Evolutionary conservation across 371 early-diverging fungal species (phyloP), one percentile per base, ranked within the genome.

Genomic region (Aphelidium insulamus): DNA sequence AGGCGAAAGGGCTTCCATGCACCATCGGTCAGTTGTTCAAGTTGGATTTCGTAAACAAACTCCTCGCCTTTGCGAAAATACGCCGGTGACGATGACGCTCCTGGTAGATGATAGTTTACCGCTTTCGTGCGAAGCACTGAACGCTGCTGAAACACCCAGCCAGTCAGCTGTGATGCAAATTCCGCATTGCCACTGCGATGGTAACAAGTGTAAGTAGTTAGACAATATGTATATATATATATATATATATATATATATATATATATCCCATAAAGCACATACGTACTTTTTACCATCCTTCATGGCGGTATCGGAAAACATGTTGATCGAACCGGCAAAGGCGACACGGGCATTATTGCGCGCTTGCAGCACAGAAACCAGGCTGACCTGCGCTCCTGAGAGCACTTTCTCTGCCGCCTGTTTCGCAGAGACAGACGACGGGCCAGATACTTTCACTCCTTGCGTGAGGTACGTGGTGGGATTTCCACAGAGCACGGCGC

Each of bases 291-390:
- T 45, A 25, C 49, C 45, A 33, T 36, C 37, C 30, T 34, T 55
- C 69, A 59, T 46, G n/a, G n/a, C n/a, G n/a, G n/a, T 50, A 45
- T 86, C 69, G 12, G 77, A 58, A 49, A 95, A 79, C 46, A 91
- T 39, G 18, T 70, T 76, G 2, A 64, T 39, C 31, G 77, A 75
- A 15, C 92, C 95, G 16, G 65, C 48, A 51, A 95, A 67, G 2
- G 72, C 68, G 9, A 82, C 73, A 8, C 95, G 58, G 19, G 91
- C 86, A 41, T 83, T 83, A 49, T 79, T 75, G 24, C 76, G 59
- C 2, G 88, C 69, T 52, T 95, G 91, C 47, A 85, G 50, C 15
- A 72, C 70, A 14, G 72, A 69, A 8, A 79, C 81, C 22, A 91
- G 60, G 2, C 52, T 57, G 21, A 74, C 39, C 2, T 60, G 44